Base-by-base conservation (phyloP, 1,284 basidiomycete species). In the Fomitopsis pinicola region DNA sequence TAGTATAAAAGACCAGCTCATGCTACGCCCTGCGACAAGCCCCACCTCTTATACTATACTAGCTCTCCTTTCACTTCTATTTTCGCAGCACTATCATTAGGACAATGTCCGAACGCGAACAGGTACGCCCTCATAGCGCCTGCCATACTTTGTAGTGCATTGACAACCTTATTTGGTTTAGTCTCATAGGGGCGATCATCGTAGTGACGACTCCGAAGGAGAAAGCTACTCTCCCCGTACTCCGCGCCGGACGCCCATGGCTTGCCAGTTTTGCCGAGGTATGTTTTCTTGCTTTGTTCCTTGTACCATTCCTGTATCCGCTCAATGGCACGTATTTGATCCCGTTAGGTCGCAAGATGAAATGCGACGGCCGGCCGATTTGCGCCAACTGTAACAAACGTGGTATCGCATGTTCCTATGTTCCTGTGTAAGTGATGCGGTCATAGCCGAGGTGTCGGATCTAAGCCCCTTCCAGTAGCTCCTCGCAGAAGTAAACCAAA, bases 221-320 rank as follows among this genome's bases (percentile, higher is more conserved):
- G 72, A 72, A 45, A 44, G 53, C 42, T 73, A 71, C 57, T 66
- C 65, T 10, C 72, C 71, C 15, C 65, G 71, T 38, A 72, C 71
- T 3, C 72, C 72, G 33, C 68, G 71, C 40, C 62, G 72, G 35
- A 73, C 72, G 15, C 71, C 71, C 14, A 73, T 73, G 72, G 72
- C 72, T 1, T 73, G 72, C 58, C 69, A 69, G 2, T 73, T 73
- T 59, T 73, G 72, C 59, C 67, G 72, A 58, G 72, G 72, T 72
- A 48, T 42, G 65, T 63, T 5, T 6, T 30, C 22, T 50, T 19
- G 30, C 30, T 44, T 55, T 45, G 19, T 57, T 22, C 35, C 4
- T 15, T 35, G 42, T 22, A 17, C 9, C 26, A 35, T 52, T 22
- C 22, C 4, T 15, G 28, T 52, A 14, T 7, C n/a, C 26, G 19